Evolutionary conservation across 495 filamentous ascomycete genomes (phyloP), one percentile per base, ranked within the genome.

Genomic region (Xylaria curta): DNA sequence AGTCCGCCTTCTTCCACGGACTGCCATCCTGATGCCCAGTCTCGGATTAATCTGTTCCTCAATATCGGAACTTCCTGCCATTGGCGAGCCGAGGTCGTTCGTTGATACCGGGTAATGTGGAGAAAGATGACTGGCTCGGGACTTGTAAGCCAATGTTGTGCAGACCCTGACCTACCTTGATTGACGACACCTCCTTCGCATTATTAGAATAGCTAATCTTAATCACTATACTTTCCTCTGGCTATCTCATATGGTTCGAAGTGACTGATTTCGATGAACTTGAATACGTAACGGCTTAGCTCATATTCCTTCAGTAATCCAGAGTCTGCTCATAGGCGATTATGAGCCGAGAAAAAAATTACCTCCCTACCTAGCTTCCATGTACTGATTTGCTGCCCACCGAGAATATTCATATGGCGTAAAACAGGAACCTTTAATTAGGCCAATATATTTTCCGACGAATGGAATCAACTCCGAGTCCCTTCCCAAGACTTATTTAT

Each of bases 81-180:
- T 78, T 78, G 75, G 75, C 68, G 76, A 78, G 62, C 24, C 24
- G 26, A 40, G 36, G 62, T 59, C 33, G 72, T 61, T 60, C 67
- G 46, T 68, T 73, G 66, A 76, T 70, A 70, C 75, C 76, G 76
- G 76, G 46, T 78, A 78, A 78, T 78, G 76, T 78, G 75, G 73
- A 75, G 68, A 63, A 64, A 26, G 19, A 47, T 47, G 49, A 42
- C 66, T 61, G 54, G 36, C 56, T 63, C 68, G 68, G 68, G 68
- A 70, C 67, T 69, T 69, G 54, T 44, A 58, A 15, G 33, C 65
- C n/a, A 68, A 36, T 51, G 28, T 8, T 28, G 12, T 51, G 44
- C 21, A 12, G 46, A 13, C 33, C 17, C 10, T 17, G 28, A 17
- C 63, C 19, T 38, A 10, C 17, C 28, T 31, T 26, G 61, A 64